Percentiles rank a stretch among this genome's conserved stretches.
Conservation (phyloP, 176 grass and related monocot species). For the Triticum monococcum region DNA sequence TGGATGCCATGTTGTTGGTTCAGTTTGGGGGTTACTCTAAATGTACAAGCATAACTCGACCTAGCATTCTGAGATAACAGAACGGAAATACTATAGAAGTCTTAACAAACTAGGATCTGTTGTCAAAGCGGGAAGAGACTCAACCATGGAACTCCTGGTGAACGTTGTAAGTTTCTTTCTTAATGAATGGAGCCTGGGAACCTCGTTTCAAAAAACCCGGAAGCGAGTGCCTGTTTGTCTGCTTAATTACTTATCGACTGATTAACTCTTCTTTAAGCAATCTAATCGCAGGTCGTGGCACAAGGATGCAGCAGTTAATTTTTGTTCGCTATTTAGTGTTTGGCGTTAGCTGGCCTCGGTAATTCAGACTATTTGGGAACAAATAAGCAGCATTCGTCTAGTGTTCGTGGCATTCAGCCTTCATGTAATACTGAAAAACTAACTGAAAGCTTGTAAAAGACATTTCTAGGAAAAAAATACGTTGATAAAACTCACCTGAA, state of each 20-base stretch:
- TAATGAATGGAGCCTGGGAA: too few relatives aligned
- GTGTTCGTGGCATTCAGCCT: not conserved
- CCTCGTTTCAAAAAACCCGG: too few relatives aligned
- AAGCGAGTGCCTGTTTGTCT: too few relatives aligned
- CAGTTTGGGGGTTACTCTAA: not conserved
- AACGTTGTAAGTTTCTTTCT: not conserved
- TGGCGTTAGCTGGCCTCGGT: not conserved
- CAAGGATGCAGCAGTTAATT: not conserved
- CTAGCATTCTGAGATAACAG: not conserved
- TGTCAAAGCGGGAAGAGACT: not conserved
- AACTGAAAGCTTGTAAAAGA: not conserved
- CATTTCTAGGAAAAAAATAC: not conserved
- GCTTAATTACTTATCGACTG: too few relatives aligned
- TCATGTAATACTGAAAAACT: not conserved
- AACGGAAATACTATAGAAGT: not conserved
- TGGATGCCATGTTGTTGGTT: not conserved
- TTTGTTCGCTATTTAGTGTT: not conserved
- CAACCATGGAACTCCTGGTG: not conserved
- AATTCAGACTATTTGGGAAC: not conserved
- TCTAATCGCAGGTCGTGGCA: not conserved
- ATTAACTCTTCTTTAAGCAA: not conserved
- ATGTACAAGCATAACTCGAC: not conserved
- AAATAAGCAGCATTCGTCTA: not conserved
- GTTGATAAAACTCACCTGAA: not conserved
- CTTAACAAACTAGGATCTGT: not conserved